Evolutionary conservation across 306 rosid genomes (phyloP), one percentile per base, ranked within the genome.

Genomic region (Begonia masoniana): DNA sequence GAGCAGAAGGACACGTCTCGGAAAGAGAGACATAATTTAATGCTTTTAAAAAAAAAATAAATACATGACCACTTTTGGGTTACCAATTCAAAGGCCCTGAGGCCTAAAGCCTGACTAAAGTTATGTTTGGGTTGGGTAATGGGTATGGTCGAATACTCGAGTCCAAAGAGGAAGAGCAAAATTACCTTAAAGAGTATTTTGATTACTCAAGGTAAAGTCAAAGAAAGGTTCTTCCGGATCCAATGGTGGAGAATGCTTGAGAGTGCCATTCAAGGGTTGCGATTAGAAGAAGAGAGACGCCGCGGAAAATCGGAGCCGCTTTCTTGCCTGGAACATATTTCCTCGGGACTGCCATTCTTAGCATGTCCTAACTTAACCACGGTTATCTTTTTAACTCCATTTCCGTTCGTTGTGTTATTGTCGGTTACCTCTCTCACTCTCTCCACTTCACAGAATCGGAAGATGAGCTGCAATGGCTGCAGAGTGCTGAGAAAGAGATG

Each of bases 401-500:
- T 24, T 55, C 6, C 35, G 19, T 24, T 51, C 42, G 9, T 13
- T 10, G 24, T 21, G 42, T 31, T 12, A 21, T 9, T 0, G 41
- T 23, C 47, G 13, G 41, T 50, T 47, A 6, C 61, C 47, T 35
- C 19, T 53, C 49, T 61, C 65, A 10, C 5, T 51, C 43, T 51
- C 47, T 43, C 47, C 6, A 2, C 47, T 43, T 9, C 12, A 43
- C 12, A 43, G 47, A 43, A 43, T 43, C 10, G 11, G 42, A 53
- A 56, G 49, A 83, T 84, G 94, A 81, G 94, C 64, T 84, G 94
- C 85, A 84, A 66, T 64, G 88, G 88, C 12, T 84, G 94, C 70
- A 64, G 94, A 51, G 85, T 73, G 2, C 81, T 84, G 5, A 68
- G 94, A 6, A 84, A 84, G 54, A 81, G 88, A 0, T 84, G 94